Evolutionary conservation across 345 rosid species (phyloP).

Genomic region (Pistacia integerrima): DNA sequence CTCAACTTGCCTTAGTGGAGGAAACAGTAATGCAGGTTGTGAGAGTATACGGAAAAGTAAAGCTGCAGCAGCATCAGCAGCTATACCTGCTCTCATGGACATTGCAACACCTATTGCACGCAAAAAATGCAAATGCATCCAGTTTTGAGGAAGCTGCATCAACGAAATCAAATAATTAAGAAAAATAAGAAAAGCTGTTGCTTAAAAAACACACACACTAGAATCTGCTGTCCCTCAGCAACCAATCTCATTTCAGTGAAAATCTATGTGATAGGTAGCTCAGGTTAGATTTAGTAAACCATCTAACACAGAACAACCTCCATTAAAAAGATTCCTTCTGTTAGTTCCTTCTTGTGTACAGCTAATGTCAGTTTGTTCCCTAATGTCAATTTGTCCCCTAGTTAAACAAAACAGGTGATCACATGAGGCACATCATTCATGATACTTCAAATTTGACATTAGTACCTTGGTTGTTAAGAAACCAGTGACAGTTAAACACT

Average conservation of each 20-base stretch:
- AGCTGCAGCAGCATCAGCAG: constrained; percentile 99
- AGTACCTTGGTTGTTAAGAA: neutral
- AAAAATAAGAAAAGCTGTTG: constrained; percentile 12
- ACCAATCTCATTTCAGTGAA: neutral
- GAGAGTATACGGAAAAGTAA: constrained; percentile 91
- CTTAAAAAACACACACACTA: neutral
- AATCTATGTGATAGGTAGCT: neutral
- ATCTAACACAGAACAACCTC: neutral
- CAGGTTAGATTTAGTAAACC: neutral
- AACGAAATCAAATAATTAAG: constrained; percentile 28
- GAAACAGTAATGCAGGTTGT: constrained; percentile 95
- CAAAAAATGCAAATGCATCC: constrained; percentile 99
- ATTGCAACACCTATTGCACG: constrained; percentile 97
- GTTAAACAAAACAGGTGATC: neutral
- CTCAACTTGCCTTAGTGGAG: constrained; percentile 89
- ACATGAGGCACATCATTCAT: neutral
- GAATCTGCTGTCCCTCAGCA: neutral
- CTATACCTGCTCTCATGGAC: constrained; percentile 98
- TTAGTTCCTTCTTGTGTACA: neutral
- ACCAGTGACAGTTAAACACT: neutral
- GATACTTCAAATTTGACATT: neutral
- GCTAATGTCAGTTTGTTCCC: neutral
- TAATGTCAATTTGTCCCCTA: neutral
- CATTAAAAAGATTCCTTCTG: neutral
- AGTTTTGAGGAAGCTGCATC: constrained; percentile 90